Base-by-base conservation (phyloP, 345 rosid genomes). In the Luvunga scandens region DNA sequence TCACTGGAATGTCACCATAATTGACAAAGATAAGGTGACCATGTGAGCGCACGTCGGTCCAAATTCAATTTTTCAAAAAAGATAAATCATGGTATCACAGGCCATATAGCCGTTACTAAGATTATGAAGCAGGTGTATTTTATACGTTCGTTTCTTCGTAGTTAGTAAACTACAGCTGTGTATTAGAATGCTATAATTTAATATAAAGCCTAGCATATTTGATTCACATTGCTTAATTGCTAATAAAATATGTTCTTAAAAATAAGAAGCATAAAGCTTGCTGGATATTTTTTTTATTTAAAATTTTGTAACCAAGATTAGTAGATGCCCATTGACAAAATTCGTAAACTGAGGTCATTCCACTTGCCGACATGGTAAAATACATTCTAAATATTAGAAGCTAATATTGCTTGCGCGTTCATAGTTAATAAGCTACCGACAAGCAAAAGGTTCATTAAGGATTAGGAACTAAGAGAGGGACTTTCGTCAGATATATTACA, bases 51-150 rank as follows among this genome's bases (percentile, higher is more conserved):
- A 18, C 53, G 56, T 75, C 62, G 55, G 73, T 68, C 77, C 75
- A 71, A 67, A 56, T 72, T 69, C 55, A 61, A 64, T 19, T 59
- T 24, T 22, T 78, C 50, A 31, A 61, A 50, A 38, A 27, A 56
- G 64, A 10, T 62, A 18, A 63, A 33, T 42, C 1, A 66, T 39
- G 13, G 6, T 19, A 27, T 2, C 34, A 68, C 77, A 83, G 72
- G 78, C 75, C 66, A 86, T 75, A 28, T 56, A 82, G 85, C 89
- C 87, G 85, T 86, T 84, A 64, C 57, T n/a, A n/a, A 55, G 30
- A 66, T 55, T 4, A 19, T 9, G 39, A 78, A 18, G 8, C 5
- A 2, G 5, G 3, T 18, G 18, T 53, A 53, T 53, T 53, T 53
- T 53, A 53, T 53, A 53, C 7, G 7, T 53, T 53, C 57, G 18